phyloP scores from a whole-genome alignment of 352 stramenopile genomes.

The Pythium volutum region DNA sequence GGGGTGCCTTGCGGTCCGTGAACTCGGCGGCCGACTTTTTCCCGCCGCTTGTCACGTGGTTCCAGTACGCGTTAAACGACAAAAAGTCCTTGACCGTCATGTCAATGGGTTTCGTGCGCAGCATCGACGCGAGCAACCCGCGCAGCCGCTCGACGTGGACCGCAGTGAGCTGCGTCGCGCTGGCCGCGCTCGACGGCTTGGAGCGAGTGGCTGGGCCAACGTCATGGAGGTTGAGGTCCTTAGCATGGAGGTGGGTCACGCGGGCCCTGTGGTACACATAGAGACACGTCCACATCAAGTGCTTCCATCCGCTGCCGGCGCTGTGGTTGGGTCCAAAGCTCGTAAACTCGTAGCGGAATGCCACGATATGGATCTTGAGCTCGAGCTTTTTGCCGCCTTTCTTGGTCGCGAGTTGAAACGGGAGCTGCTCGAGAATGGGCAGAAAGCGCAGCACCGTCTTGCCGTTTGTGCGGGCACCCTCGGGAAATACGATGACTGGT shows the following conservation, averaged over 20 bases:
- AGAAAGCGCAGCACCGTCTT: slow-evolving; percentile 73
- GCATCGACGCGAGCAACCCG: slow-evolving; percentile 66
- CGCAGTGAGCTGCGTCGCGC: slow-evolving; percentile 38
- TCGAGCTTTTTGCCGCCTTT: slow-evolving; percentile 17
- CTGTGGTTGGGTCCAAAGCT: slow-evolving; percentile 74
- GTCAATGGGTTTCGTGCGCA: slow-evolving; percentile 75
- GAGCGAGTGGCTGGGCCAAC: slow-evolving; percentile 23
- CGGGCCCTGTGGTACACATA: slow-evolving; percentile 67
- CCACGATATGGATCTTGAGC: slow-evolving; percentile 61
- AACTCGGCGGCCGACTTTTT: slow-evolving; percentile 67
- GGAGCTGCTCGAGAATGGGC: slow-evolving; percentile 59
- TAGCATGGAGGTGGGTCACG: slow-evolving; percentile 57
- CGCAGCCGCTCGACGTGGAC: slow-evolving; percentile 63
- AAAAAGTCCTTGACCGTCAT: slow-evolving; percentile 66
- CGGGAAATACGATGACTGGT: slow-evolving; percentile 71
- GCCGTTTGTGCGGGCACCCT: slow-evolving; percentile 76
- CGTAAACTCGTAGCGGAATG: slow-evolving; percentile 79
- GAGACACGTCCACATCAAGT: slow-evolving; percentile 67
- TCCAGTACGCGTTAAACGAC: slow-evolving; percentile 84
- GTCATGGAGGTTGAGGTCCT: slow-evolving; percentile 55
- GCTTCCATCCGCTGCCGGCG: slow-evolving; percentile 46
- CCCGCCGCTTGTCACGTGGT: slow-evolving; percentile 68
- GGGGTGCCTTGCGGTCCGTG: slow-evolving; percentile 78
- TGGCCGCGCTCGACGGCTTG: slow-evolving; percentile 26
- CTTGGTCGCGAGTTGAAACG: slow-evolving; percentile 27